Conservation (phyloP, 2,329 filamentous ascomycete genomes). For the Tolypocladium album region DNA sequence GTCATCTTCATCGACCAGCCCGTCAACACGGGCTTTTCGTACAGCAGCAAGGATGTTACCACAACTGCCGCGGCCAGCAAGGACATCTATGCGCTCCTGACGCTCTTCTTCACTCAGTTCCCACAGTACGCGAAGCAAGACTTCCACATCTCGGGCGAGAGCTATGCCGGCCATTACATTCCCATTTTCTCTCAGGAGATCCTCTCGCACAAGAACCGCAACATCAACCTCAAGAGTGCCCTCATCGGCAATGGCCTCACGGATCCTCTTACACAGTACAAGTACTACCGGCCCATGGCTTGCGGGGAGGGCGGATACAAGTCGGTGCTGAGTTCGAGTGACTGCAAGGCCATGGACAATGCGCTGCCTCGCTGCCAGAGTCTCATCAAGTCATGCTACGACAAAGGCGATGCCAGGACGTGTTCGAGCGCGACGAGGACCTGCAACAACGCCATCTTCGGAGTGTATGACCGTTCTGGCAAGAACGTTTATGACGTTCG, state of each 20-base stretch:
- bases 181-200: constrained; percentile 88
- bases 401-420: constrained; percentile 76
- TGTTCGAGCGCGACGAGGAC: constrained; percentile 92
- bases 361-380: constrained; percentile 78
- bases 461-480: constrained; percentile 83
- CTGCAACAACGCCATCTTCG: constrained; percentile 92
- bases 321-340: constrained; percentile 64
- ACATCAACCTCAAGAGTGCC: constrained; percentile 94
- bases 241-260: constrained; percentile 94
- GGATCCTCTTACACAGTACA: constrained; percentile 84
- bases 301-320: constrained; percentile 91
- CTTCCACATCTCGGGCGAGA: constrained; percentile 96
- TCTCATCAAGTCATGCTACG: constrained; percentile 84
- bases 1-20: constrained; percentile 63
- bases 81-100: constrained; percentile 91
- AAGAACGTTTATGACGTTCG: constrained; percentile 93
- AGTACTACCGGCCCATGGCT: constrained; percentile 92
- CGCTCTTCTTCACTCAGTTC: constrained; percentile 98
- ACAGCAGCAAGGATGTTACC: constrained; percentile 64
- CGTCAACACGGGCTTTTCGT: constrained; percentile 22
- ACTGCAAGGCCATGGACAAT: constrained; percentile 85
- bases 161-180: constrained; percentile 91
- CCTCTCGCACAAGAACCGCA: constrained; percentile 82
- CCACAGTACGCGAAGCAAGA: constrained; percentile 86
- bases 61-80: constrained; percentile 93